Percentiles rank a stretch among this genome's conserved stretches.
Evolutionary conservation across 495 filamentous ascomycete genomes (phyloP).

Genomic region (Xylaria acuta): DNA sequence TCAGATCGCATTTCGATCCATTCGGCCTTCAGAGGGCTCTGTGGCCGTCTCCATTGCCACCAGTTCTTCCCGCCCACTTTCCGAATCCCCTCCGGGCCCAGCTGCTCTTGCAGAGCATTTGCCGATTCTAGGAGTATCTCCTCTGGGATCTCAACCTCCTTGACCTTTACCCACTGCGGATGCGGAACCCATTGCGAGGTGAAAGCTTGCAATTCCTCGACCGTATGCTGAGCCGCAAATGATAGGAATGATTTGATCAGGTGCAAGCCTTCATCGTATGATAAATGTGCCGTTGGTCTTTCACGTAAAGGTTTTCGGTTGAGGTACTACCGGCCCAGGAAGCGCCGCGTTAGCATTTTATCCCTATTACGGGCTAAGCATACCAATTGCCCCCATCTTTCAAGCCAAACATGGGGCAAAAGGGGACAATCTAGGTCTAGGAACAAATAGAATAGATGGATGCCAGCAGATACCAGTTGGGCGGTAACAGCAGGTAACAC

Average conservation of each 20-base stretch:
- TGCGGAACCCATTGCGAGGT: constrained; percentile 87
- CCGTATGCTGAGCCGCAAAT: constrained; percentile 82
- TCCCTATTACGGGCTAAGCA: neutral
- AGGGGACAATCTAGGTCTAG: neutral
- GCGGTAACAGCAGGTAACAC: constrained; percentile 30
- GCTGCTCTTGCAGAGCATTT: constrained; percentile 65
- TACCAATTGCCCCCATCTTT: neutral
- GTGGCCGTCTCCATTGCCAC: constrained; percentile 87
- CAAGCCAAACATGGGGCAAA: neutral
- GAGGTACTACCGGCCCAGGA: constrained; percentile 66
- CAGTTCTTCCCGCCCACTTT: constrained; percentile 82
- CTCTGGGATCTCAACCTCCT: constrained; percentile 72
- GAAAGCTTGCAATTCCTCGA: constrained; percentile 92
- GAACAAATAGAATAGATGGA: neutral
- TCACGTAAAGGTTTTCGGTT: constrained; percentile 75
- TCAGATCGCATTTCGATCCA: constrained; percentile 96
- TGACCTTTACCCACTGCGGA: constrained; percentile 84
- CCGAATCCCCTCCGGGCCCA: constrained; percentile 75
- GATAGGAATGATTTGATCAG: constrained; percentile 83
- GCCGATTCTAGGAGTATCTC: constrained; percentile 67
- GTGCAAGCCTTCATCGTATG: constrained; percentile 92
- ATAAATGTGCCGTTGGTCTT: constrained; percentile 84
- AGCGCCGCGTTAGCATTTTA: constrained; percentile 29
- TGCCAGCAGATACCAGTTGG: neutral
- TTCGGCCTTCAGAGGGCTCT: constrained; percentile 73